Percentiles rank a stretch among this genome's conserved stretches.
Evolutionary conservation across 1,139 yeast species (phyloP).

Genomic region (Cylindricascospora bacillispora): DNA sequence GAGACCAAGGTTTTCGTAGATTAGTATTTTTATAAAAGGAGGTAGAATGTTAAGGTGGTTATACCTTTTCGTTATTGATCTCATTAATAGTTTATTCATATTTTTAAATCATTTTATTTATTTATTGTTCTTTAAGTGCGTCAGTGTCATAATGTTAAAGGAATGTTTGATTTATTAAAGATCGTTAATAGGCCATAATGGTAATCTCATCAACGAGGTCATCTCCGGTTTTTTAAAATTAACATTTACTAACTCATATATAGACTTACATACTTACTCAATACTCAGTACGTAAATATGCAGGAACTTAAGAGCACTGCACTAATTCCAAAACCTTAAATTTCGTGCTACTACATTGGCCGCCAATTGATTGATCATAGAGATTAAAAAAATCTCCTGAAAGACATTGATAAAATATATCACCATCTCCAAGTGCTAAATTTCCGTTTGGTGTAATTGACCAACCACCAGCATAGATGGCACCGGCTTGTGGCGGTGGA

Average conservation of each 20-base stretch:
- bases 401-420: constrained; percentile 65
- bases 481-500: constrained; percentile 86
- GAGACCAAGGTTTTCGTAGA: too few species aligned
- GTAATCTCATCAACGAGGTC: too few species aligned
- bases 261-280: too few species aligned
- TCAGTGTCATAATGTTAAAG: too few species aligned
- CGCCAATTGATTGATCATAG: constrained; percentile 57
- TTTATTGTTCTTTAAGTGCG: too few species aligned
- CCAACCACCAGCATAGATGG: constrained; percentile 82
- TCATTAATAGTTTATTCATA: too few species aligned
- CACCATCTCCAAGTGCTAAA: constrained; percentile 57
- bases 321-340: constrained; percentile 53
- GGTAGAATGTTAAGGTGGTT: too few species aligned
- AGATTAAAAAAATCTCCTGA: constrained; percentile 78
- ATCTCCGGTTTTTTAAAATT: background rate
- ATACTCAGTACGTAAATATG: background rate
- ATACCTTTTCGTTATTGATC: too few species aligned
- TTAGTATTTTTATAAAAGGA: too few species aligned
- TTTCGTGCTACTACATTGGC: constrained; percentile 54
- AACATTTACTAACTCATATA: background rate
- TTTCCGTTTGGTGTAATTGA: constrained; percentile 49
- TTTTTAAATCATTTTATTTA: too few species aligned
- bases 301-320: constrained; percentile 1
- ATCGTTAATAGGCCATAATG: too few species aligned
- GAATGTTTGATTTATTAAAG: too few species aligned